These are phyloP conservation scores for Nepenthes mirabilis DNA, from an alignment of 148 eudicot genomes.

Conservation along the genomic window DNA sequence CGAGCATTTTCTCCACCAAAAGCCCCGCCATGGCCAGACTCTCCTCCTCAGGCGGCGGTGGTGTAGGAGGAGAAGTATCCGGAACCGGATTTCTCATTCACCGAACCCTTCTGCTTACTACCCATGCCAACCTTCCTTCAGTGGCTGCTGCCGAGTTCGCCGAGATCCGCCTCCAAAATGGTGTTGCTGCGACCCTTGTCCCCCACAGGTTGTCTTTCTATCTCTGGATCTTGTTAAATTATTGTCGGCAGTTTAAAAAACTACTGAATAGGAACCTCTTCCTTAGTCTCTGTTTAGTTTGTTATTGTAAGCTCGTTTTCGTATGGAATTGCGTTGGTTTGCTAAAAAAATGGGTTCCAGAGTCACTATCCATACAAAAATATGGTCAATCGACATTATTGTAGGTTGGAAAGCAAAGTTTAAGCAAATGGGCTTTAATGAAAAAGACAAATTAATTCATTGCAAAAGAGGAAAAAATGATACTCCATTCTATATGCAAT, in stretches of 20 bases:
- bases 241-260: too few species aligned
- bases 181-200: slow-evolving; percentile 54
- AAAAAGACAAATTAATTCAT: too few species aligned
- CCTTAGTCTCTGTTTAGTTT: not conserved
- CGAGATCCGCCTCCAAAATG: slow-evolving; percentile 72
- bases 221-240: not conserved
- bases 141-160: slow-evolving; percentile 62
- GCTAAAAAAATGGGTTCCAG: too few species aligned
- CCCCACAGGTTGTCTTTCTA: slow-evolving; percentile 54
- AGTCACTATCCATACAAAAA: too few species aligned
- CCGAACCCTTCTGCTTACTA: slow-evolving; percentile 61
- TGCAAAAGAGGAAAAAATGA: too few species aligned
- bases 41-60: slow-evolving; percentile 7
- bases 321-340: not conserved
- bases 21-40: slow-evolving; percentile 58
- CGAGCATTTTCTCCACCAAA: slow-evolving; percentile 48
- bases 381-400: too few species aligned
- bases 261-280: too few species aligned
- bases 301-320: not conserved
- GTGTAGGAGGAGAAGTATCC: slow-evolving; percentile 14
- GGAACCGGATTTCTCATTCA: slow-evolving; percentile 78
- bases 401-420: too few species aligned
- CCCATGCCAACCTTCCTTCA: slow-evolving; percentile 75
- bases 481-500: too few species aligned
- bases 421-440: too few species aligned